phyloP scores from a whole-genome alignment of 2,329 filamentous ascomycete species.

The Periglandula ipomoeae region DNA sequence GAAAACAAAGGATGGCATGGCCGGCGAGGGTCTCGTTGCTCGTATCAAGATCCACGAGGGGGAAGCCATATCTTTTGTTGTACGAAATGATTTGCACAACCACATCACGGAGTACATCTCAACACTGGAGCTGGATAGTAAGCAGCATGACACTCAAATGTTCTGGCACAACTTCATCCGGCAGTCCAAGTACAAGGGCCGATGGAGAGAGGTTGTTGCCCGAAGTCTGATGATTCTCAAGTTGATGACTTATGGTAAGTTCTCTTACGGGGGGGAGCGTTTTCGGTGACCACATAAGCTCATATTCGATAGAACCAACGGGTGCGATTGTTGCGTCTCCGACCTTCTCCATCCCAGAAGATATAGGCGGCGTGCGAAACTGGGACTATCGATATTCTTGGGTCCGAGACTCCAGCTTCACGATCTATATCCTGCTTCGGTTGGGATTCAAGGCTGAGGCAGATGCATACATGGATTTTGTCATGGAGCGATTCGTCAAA shows the following conservation, averaged over 20 bases:
- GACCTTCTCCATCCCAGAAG: slow-evolving; percentile 69
- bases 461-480: slow-evolving; percentile 71
- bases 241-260: slow-evolving; percentile 54
- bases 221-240: slow-evolving; percentile 67
- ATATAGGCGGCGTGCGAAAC: slow-evolving; percentile 57
- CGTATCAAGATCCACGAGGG: slow-evolving; percentile 53
- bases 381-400: slow-evolving; percentile 72
- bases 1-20: slow-evolving; percentile 39
- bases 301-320: slow-evolving; percentile 49
- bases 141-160: slow-evolving; percentile 60
- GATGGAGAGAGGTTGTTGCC: slow-evolving; percentile 62
- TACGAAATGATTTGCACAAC: slow-evolving; percentile 51
- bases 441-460: slow-evolving; percentile 69
- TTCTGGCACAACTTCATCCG: slow-evolving; percentile 70
- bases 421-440: slow-evolving; percentile 66
- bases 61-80: slow-evolving; percentile 59
- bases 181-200: slow-evolving; percentile 60
- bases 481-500: slow-evolving; percentile 59
- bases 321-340: slow-evolving; percentile 69
- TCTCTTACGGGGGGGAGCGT: background rate
- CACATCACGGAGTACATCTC: slow-evolving; percentile 52
- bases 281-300: background rate
- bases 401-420: slow-evolving; percentile 71
- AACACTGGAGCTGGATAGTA: slow-evolving; percentile 44
- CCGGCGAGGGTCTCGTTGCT: slow-evolving; percentile 55